phyloP scores from a whole-genome alignment of 2,329 filamentous ascomycete species.

The Thielaviopsis punctulata region DNA sequence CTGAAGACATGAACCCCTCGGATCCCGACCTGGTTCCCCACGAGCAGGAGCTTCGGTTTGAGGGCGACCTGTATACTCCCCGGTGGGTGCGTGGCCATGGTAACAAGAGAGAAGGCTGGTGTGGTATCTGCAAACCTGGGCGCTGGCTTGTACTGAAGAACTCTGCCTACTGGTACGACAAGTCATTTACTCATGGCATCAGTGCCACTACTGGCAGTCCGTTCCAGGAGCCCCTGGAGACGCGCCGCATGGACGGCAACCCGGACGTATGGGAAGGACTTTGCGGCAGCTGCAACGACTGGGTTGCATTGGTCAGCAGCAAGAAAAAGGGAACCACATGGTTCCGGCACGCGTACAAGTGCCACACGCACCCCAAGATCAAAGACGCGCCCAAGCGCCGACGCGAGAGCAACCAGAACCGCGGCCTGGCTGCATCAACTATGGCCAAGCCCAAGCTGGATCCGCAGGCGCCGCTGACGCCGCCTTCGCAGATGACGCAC shows the following conservation, averaged over 20 bases:
- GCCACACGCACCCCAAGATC: constrained; percentile 54
- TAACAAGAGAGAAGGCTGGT: constrained; percentile 81
- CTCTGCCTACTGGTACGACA: constrained; percentile 86
- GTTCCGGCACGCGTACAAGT: constrained; percentile 84
- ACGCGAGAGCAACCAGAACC: constrained; percentile 40
- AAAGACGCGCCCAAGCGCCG: constrained; percentile 54
- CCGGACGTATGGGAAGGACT: constrained; percentile 68
- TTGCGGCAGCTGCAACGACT: constrained; percentile 62
- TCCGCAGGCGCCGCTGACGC: constrained; percentile 17
- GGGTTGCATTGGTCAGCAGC: constrained; percentile 66
- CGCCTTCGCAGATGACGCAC: constrained; percentile 26
- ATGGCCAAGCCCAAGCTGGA: constrained; percentile 29
- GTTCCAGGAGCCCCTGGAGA: constrained; percentile 62
- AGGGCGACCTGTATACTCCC: constrained; percentile 68
- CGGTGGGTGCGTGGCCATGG: constrained; percentile 72
- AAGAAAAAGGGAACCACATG: constrained; percentile 89
- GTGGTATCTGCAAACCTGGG: constrained; percentile 71
- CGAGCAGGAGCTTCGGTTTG: constrained; percentile 63
- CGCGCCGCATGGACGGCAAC: constrained; percentile 60
- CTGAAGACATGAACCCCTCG: constrained; percentile 64
- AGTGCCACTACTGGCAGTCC: constrained; percentile 63
- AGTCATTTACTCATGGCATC: constrained; percentile 77
- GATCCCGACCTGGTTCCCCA: constrained; percentile 62
- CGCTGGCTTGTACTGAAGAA: constrained; percentile 81
- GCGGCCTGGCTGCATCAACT: constrained; percentile 24